phyloP scores from a whole-genome alignment of 495 filamentous ascomycete genomes.

The Daldinia concentrica region DNA sequence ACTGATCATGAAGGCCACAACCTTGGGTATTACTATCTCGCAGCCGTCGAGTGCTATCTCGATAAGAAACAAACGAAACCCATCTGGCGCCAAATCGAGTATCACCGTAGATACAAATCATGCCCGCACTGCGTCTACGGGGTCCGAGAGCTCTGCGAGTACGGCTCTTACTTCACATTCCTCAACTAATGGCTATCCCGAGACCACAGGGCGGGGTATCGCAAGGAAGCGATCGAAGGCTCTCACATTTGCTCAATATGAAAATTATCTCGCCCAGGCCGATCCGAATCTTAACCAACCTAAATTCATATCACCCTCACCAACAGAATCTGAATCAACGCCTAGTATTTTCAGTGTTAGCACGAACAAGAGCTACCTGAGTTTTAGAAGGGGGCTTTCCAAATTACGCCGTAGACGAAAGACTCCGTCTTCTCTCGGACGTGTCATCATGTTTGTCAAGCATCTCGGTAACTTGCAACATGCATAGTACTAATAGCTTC shows the following conservation, averaged over 20 bases:
- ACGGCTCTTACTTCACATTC: slow-evolving; percentile 51
- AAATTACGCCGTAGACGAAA: slow-evolving; percentile 50
- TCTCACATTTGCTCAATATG: slow-evolving; percentile 62
- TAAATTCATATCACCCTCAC: slow-evolving; percentile 42
- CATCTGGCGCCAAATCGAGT: slow-evolving; percentile 50
- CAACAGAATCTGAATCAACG: slow-evolving; percentile 38
- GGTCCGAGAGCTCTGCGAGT: slow-evolving; percentile 46
- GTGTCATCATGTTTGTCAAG: slow-evolving; percentile 48
- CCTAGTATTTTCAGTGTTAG: slow-evolving; percentile 47
- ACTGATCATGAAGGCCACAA: slow-evolving; percentile 51
- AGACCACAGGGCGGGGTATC: slow-evolving; percentile 18
- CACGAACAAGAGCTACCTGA: slow-evolving; percentile 53
- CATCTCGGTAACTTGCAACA: neutral
- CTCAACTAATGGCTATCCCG: slow-evolving; percentile 35
- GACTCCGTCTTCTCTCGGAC: slow-evolving; percentile 40
- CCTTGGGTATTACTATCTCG: slow-evolving; percentile 54
- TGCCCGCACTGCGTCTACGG: slow-evolving; percentile 50
- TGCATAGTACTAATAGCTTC: slow-evolving; percentile 24
- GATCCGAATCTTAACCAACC: slow-evolving; percentile 52
- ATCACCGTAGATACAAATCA: slow-evolving; percentile 47
- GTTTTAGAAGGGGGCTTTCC: slow-evolving; percentile 54
- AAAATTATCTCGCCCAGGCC: slow-evolving; percentile 58
- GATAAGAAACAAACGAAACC: slow-evolving; percentile 37
- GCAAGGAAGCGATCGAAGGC: slow-evolving; percentile 51
- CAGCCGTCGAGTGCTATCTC: slow-evolving; percentile 39